Evolutionary conservation across 2,329 filamentous ascomycete species (phyloP).

Genomic region (Phialophora tarda): DNA sequence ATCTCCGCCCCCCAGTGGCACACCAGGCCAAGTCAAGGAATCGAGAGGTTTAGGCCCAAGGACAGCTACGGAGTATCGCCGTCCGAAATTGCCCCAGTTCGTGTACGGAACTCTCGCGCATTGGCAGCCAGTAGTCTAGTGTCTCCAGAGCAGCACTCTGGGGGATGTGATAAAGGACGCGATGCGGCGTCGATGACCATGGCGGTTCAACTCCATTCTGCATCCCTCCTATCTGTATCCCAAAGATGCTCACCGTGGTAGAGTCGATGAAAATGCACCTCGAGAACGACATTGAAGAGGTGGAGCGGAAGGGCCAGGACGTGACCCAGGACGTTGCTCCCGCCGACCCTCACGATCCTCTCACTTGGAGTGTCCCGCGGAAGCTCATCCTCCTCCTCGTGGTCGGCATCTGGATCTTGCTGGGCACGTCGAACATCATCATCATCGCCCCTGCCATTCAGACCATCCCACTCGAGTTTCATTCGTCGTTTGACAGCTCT

Average conservation of each 20-base stretch:
- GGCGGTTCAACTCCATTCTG: not conserved
- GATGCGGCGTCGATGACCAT: not conserved
- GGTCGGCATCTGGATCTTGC: slow-evolving; percentile 28
- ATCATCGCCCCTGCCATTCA: slow-evolving; percentile 34
- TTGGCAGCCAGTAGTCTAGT: not conserved
- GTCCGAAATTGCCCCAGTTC: slow-evolving; percentile 17
- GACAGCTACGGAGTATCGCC: not conserved
- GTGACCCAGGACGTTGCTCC: slow-evolving; percentile 7
- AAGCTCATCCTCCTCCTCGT: slow-evolving; percentile 25
- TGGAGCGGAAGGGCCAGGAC: slow-evolving; percentile 17
- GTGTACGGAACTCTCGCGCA: not conserved
- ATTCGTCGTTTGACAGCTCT: slow-evolving; percentile 25
- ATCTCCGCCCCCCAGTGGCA: slow-evolving; percentile 10
- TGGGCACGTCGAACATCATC: slow-evolving; percentile 33
- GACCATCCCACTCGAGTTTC: slow-evolving; percentile 29
- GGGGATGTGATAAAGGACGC: not conserved
- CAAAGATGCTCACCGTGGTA: not conserved
- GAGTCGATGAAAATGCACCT: slow-evolving; percentile 11
- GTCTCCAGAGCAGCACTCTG: not conserved
- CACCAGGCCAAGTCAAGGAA: not conserved
- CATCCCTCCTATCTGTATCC: not conserved
- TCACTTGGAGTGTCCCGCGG: slow-evolving; percentile 17
- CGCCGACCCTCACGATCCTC: slow-evolving; percentile 22
- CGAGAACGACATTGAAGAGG: slow-evolving; percentile 15
- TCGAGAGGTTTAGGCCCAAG: not conserved